phyloP scores from a whole-genome alignment of 768 basidiomycete species.

The Lactifluus hygrophoroides region DNA sequence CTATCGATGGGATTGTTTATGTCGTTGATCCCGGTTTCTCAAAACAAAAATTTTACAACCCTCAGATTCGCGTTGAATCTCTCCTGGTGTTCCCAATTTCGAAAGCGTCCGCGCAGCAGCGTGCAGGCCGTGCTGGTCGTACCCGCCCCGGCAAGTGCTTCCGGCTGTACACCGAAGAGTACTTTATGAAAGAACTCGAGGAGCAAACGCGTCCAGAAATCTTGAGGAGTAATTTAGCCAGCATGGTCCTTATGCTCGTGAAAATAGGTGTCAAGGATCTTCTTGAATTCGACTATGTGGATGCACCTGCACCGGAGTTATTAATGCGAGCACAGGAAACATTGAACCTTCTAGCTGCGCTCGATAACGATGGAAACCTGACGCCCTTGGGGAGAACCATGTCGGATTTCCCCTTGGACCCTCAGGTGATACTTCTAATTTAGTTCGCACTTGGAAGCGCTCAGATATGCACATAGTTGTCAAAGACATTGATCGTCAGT shows the following conservation, averaged over 20 bases:
- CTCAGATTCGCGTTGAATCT: constrained; percentile 91
- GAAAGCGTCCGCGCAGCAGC: constrained; percentile 92
- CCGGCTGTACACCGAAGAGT: constrained; percentile 91
- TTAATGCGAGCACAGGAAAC: constrained; percentile 95
- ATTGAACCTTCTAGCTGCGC: constrained; percentile 82
- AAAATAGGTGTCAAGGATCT: constrained; percentile 95
- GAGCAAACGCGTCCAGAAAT: constrained; percentile 99
- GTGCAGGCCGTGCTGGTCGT: constrained; percentile 93
- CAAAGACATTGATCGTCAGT: constrained; percentile 90
- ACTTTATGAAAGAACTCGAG: constrained; percentile 92
- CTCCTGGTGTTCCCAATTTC: constrained; percentile 91
- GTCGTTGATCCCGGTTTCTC: constrained; percentile 97
- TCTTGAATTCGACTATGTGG: constrained; percentile 81
- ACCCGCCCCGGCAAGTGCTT: constrained; percentile 97
- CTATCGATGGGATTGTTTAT: constrained; percentile 99
- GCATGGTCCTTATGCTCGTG: constrained; percentile 85
- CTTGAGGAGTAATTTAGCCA: constrained; percentile 84
- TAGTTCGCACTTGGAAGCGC: neutral
- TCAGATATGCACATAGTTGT: constrained; percentile 41
- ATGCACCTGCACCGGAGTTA: constrained; percentile 92
- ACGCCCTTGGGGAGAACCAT: constrained; percentile 82
- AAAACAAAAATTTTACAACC: constrained; percentile 98
- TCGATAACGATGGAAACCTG: constrained; percentile 90
- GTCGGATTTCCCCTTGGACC: constrained; percentile 99
- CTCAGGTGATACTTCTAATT: constrained; percentile 49